Conservation (phyloP, 306 rosid species). For the Trifolium subterraneum region DNA sequence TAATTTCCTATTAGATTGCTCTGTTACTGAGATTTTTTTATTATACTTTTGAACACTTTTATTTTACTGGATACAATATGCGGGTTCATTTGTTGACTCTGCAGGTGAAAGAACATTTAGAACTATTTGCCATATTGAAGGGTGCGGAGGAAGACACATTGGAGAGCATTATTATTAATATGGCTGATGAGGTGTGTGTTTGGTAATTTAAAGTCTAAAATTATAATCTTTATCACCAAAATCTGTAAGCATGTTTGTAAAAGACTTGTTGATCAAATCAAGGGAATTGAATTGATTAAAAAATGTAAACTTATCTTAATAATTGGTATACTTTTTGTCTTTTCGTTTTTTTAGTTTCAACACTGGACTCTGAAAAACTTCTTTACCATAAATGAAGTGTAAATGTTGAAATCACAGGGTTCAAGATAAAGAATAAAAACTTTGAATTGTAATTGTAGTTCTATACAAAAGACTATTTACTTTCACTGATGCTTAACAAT, state of each 20-base stretch:
- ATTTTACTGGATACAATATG: slow-evolving; percentile 22
- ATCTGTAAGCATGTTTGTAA: slow-evolving; percentile 4
- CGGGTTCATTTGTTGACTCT: slow-evolving; percentile 38
- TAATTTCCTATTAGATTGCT: slow-evolving; percentile 7
- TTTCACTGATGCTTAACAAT: not conserved
- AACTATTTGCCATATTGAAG: slow-evolving; percentile 83
- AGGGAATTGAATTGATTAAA: slow-evolving; percentile 17
- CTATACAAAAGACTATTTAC: not conserved
- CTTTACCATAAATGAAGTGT: not conserved
- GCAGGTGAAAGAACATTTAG: slow-evolving; percentile 95
- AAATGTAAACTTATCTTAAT: slow-evolving; percentile 7
- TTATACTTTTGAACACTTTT: not conserved
- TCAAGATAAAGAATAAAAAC: not conserved
- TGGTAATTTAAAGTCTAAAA: slow-evolving; percentile 17
- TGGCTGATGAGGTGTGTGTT: slow-evolving; percentile 88
- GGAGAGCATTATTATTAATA: slow-evolving; percentile 64
- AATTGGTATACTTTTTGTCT: slow-evolving; percentile 2
- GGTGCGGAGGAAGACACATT: slow-evolving; percentile 80
- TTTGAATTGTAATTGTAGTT: slow-evolving; percentile 18
- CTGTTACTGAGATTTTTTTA: not conserved
- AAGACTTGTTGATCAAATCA: slow-evolving; percentile 22
- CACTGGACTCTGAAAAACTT: not conserved
- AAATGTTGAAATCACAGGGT: slow-evolving; percentile 12
- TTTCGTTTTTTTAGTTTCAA: slow-evolving; percentile 18
- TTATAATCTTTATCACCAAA: slow-evolving; percentile 20